These are phyloP conservation scores for Decorospora gaudefroyi DNA, from an alignment of 2,329 filamentous ascomycete genomes.

Conservation along the genomic window DNA sequence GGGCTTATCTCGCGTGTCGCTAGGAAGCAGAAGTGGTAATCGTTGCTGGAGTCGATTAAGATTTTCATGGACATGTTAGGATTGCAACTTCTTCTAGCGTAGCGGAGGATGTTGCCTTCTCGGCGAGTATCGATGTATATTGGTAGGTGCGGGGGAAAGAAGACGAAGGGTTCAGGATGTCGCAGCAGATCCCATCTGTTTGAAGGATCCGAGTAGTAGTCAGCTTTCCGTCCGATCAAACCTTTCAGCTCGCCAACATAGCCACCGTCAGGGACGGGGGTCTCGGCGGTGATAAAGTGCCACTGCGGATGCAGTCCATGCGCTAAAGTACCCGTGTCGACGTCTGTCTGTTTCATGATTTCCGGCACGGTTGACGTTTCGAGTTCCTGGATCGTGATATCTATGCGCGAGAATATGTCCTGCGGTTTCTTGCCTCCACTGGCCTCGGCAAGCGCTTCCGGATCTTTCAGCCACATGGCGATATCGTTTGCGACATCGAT, in stretches of 20 bases:
- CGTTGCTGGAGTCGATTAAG: slow-evolving; percentile 69
- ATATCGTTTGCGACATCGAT: slow-evolving; percentile 75
- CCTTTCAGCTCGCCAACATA: slow-evolving; percentile 74
- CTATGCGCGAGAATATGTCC: slow-evolving; percentile 71
- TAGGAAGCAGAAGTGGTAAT: slow-evolving; percentile 91
- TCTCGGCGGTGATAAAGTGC: slow-evolving; percentile 66
- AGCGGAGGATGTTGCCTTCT: slow-evolving; percentile 84
- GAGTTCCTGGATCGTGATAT: slow-evolving; percentile 59
- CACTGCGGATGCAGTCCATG: slow-evolving; percentile 68
- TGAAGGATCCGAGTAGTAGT: slow-evolving; percentile 53
- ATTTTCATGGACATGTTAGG: slow-evolving; percentile 90
- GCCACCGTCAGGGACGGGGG: slow-evolving; percentile 56
- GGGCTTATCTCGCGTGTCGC: slow-evolving; percentile 77
- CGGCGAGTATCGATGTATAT: slow-evolving; percentile 90
- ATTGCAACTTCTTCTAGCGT: slow-evolving; percentile 87
- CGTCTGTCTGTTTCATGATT: slow-evolving; percentile 58
- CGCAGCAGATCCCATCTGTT: slow-evolving; percentile 55
- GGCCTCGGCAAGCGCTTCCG: slow-evolving; percentile 68
- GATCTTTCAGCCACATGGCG: slow-evolving; percentile 77
- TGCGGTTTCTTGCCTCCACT: slow-evolving; percentile 64
- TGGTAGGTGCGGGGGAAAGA: slow-evolving; percentile 80
- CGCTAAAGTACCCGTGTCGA: slow-evolving; percentile 54
- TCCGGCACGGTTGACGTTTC: slow-evolving; percentile 56
- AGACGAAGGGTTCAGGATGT: slow-evolving; percentile 59
- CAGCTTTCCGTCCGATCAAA: slow-evolving; percentile 53